Percentiles rank a stretch among this genome's conserved stretches.
Evolutionary conservation across 352 stramenopile genomes (phyloP).

Genomic region (Pythium guiyangense): DNA sequence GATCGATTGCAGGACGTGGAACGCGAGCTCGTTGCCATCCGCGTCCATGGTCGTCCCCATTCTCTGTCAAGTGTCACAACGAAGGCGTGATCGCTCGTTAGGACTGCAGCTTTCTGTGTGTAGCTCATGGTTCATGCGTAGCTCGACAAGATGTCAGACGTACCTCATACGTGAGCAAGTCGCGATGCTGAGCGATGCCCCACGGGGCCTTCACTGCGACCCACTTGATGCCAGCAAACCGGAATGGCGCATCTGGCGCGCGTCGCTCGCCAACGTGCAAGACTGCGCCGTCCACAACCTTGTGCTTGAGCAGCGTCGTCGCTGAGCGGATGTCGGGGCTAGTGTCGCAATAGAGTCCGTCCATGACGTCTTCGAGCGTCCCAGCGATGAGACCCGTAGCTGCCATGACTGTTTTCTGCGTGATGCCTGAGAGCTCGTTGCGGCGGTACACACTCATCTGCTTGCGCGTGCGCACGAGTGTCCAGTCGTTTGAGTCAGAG

Average conservation of each 20-base stretch:
- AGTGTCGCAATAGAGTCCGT: slow-evolving; percentile 37
- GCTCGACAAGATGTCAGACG: too few relatives aligned
- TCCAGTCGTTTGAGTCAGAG: slow-evolving; percentile 15
- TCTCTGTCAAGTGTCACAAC: slow-evolving; percentile 4
- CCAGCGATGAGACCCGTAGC: slow-evolving; percentile 12
- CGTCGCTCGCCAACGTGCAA: slow-evolving; percentile 26
- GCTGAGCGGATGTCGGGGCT: slow-evolving; percentile 27
- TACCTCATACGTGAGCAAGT: slow-evolving; percentile 32
- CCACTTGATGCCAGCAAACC: slow-evolving; percentile 51
- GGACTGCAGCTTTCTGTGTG: too few relatives aligned
- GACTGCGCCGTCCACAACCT: slow-evolving; percentile 27
- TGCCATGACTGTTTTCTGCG: slow-evolving; percentile 12
- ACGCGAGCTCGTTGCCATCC: slow-evolving; percentile 40
- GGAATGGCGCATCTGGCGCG: slow-evolving; percentile 25
- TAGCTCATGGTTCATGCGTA: too few relatives aligned
- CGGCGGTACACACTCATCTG: slow-evolving; percentile 17
- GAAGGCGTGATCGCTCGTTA: background rate
- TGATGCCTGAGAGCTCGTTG: background rate
- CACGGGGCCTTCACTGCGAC: slow-evolving; percentile 24
- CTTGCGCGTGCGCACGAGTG: slow-evolving; percentile 15
- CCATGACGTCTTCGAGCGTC: slow-evolving; percentile 32
- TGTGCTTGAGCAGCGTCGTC: slow-evolving; percentile 30
- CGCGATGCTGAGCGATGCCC: slow-evolving; percentile 20
- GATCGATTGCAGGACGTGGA: slow-evolving; percentile 57
- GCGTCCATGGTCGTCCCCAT: slow-evolving; percentile 49